These are phyloP conservation scores for Solanum sejunctum DNA, from an alignment of 257 asterid genomes.

Conservation along the genomic window DNA sequence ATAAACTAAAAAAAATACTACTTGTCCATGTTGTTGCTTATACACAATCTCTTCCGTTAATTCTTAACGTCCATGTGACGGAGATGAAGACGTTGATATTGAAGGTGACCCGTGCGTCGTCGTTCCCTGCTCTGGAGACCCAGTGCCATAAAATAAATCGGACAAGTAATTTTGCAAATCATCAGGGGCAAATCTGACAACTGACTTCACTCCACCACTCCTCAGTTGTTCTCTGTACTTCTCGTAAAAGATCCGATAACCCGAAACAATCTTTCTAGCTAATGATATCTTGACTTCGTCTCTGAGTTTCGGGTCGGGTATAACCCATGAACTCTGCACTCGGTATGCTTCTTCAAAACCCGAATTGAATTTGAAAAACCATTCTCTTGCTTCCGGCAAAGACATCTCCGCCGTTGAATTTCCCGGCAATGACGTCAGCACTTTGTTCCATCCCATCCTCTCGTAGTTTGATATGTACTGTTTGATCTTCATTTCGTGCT, in stretches of 20 bases:
- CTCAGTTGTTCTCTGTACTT: slow-evolving; percentile 9
- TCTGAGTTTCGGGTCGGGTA: slow-evolving; percentile 46
- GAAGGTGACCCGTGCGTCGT: slow-evolving; percentile 9
- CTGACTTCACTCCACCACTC: slow-evolving; percentile 14
- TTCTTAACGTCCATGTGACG: slow-evolving; percentile 22
- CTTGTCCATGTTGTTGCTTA: neutral
- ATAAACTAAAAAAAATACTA: no score
- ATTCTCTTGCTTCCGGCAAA: slow-evolving; percentile 10
- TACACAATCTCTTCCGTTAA: neutral
- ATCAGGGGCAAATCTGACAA: slow-evolving; percentile 69
- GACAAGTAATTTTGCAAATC: slow-evolving; percentile 65
- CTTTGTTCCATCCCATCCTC: slow-evolving; percentile 46
- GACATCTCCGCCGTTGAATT: slow-evolving; percentile 37
- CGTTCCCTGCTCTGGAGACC: neutral
- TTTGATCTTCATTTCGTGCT: slow-evolving; percentile 36
- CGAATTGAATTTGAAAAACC: slow-evolving; percentile 27
- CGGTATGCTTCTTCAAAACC: slow-evolving; percentile 37
- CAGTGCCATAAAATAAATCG: slow-evolving; percentile 31
- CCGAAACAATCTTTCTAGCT: slow-evolving; percentile 23
- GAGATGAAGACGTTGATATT: neutral
- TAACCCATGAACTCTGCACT: slow-evolving; percentile 42
- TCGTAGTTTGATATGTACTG: slow-evolving; percentile 37
- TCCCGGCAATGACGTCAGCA: slow-evolving; percentile 22
- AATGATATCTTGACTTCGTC: slow-evolving; percentile 35
- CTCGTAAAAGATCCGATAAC: slow-evolving; percentile 28